Evolutionary conservation across 768 basidiomycete species (phyloP), one percentile per base, ranked within the genome.

Genomic region (Boletus subcaerulescens): DNA sequence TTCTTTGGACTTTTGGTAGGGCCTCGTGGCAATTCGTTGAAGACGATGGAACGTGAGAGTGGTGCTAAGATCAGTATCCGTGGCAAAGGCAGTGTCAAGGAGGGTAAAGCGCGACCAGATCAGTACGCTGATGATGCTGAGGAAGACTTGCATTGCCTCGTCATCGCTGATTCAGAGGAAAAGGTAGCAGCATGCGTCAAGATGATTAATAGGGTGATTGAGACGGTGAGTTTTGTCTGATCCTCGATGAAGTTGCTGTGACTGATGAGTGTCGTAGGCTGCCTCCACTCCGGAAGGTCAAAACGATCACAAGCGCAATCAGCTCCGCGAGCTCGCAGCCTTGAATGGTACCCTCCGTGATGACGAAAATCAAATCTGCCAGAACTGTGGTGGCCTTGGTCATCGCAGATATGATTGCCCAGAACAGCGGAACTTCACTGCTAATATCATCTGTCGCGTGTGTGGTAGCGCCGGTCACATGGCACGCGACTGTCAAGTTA

Each of bases 331-430:
- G 71, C 82, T 99, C 44, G 97, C 97, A 17, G 94, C 94, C 18
- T 77, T 99, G 53, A 99, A 99, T 68, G 97, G 97, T 75, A 99
- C 97, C 43, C 86, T 99, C 52, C 94, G 97, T 64, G 97, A 99
- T 67, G 97, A 99, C 71, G 97, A 99, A 77, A 98, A 98, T 68
- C 97, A 99, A 74, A 86, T 98, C 58, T 99, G 97, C 76, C 95
- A 98, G 76, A 96, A 96, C 68, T 95, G 91, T 71, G 93, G 91
- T 67, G 87, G 87, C 50, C 83, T 93, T 60, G 94, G 94, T 55
- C 95, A 98, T 69, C 89, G 96, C 74, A 95, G 98, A 84, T 98
- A 93, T 77, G 97, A 98, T 73, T 99, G 97, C 72, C 94, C 95
- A 17, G 93, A 98, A 75, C 93, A 97, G 73, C 87, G 91, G 72